Conservation (phyloP, 2,329 filamentous ascomycete species). For the Fusarium sp. region DNA sequence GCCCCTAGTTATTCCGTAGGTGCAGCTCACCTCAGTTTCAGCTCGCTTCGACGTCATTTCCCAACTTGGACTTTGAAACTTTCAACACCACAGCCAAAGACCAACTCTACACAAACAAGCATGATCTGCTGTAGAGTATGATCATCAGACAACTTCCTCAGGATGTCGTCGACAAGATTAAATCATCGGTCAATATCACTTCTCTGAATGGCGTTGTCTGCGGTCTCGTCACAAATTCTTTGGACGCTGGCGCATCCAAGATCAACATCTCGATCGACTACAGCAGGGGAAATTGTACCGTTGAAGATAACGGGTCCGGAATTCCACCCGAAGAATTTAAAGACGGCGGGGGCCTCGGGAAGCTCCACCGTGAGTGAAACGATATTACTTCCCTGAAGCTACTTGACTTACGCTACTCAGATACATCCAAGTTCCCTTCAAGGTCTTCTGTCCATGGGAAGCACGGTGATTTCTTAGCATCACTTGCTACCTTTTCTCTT, state of each 20-base stretch:
- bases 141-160: slow-evolving; percentile 74
- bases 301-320: slow-evolving; percentile 86
- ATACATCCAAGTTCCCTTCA: slow-evolving; percentile 76
- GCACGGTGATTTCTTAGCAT: slow-evolving; percentile 79
- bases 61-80: not conserved
- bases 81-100: slow-evolving; percentile 4
- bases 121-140: slow-evolving; percentile 52
- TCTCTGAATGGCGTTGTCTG: slow-evolving; percentile 75
- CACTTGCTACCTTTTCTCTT: slow-evolving; percentile 77
- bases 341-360: slow-evolving; percentile 74
- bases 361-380: slow-evolving; percentile 69
- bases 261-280: slow-evolving; percentile 79
- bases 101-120: not conserved
- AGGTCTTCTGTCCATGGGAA: slow-evolving; percentile 65
- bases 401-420: slow-evolving; percentile 53
- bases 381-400: not conserved
- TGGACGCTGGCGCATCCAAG: slow-evolving; percentile 78
- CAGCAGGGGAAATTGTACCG: slow-evolving; percentile 74
- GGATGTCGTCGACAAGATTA: slow-evolving; percentile 79
- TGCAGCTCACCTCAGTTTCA: slow-evolving; percentile 1
- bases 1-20: slow-evolving; percentile 6
- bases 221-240: slow-evolving; percentile 80
- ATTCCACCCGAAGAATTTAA: slow-evolving; percentile 78
- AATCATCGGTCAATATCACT: slow-evolving; percentile 82
- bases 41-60: slow-evolving; percentile 31